phyloP scores from a whole-genome alignment of 805 yeast genomes.

The Cyberlindnera bimundalis region DNA sequence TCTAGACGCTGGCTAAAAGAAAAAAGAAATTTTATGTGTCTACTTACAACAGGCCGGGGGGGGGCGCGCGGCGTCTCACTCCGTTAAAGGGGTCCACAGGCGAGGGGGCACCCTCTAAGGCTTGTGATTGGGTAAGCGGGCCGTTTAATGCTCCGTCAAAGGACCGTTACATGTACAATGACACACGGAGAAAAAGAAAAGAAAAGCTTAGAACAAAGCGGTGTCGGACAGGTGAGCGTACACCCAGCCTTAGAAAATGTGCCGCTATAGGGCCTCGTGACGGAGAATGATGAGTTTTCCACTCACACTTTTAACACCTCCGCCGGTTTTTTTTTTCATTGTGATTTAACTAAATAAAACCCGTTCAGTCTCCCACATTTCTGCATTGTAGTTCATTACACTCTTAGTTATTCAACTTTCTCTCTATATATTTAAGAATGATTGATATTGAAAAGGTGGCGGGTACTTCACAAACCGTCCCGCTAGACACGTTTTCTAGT shows the following conservation, averaged over 20 bases:
- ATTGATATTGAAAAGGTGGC: constrained; percentile 1
- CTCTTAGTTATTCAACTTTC: too few relatives aligned
- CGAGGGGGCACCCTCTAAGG: neutral
- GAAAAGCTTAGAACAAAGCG: too few relatives aligned
- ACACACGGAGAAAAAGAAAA: too few relatives aligned
- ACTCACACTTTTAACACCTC: too few relatives aligned
- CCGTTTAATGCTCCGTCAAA: neutral
- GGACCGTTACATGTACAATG: neutral
- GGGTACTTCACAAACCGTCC: neutral
- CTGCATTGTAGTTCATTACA: too few relatives aligned
- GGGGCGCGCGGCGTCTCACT: neutral
- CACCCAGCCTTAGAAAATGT: too few relatives aligned
- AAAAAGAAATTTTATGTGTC: constrained; percentile 5
- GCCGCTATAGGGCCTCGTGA: too few relatives aligned
- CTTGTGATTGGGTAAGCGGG: constrained; percentile 4
- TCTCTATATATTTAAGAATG: too few relatives aligned
- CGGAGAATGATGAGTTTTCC: too few relatives aligned
- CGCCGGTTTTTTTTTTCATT: neutral
- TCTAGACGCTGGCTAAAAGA: neutral
- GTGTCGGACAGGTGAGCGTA: too few relatives aligned
- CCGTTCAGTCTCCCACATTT: too few relatives aligned
- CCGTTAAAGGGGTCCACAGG: constrained; percentile 7
- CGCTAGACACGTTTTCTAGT: neutral
- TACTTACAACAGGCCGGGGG: neutral
- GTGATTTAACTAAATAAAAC: too few relatives aligned